Conservation (phyloP, 768 basidiomycete species). For the Mycena chlorophos region DNA sequence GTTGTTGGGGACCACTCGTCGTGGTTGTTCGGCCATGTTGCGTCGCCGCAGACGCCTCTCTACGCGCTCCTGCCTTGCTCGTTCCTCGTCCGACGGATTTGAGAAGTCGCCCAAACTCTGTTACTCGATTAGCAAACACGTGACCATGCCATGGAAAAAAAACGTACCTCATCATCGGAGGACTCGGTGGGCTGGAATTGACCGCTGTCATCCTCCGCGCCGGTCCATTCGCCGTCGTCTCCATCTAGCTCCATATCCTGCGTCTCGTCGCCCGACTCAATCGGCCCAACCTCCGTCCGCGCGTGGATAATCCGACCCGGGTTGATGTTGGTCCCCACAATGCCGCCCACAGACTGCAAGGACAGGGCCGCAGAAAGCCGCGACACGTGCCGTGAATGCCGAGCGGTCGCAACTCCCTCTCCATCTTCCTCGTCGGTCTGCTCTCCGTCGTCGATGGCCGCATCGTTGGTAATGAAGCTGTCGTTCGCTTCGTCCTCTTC, state of each 20-base stretch:
- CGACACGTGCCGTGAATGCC: slow-evolving; percentile 21
- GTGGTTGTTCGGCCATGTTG: slow-evolving; percentile 57
- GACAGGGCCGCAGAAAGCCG: slow-evolving; percentile 20
- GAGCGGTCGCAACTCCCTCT: slow-evolving; percentile 22
- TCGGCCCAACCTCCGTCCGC: slow-evolving; percentile 24
- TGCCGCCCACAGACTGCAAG: slow-evolving; percentile 20
- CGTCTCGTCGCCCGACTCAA: slow-evolving; percentile 29
- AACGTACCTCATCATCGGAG: slow-evolving; percentile 70
- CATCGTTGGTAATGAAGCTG: slow-evolving; percentile 28
- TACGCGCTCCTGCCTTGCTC: slow-evolving; percentile 65
- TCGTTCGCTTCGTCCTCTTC: slow-evolving; percentile 26
- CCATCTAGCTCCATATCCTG: slow-evolving; percentile 40
- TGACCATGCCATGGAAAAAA: slow-evolving; percentile 12
- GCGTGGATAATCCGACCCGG: slow-evolving; percentile 19
- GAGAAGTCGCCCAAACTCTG: slow-evolving; percentile 89
- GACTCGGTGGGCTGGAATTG: slow-evolving; percentile 37
- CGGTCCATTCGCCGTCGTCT: slow-evolving; percentile 72
- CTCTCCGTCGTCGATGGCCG: slow-evolving; percentile 32
- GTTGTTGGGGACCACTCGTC: slow-evolving; percentile 72
- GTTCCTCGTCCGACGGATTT: slow-evolving; percentile 88
- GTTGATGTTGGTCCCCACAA: slow-evolving; percentile 15
- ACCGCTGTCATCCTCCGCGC: slow-evolving; percentile 68
- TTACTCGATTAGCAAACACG: slow-evolving; percentile 18
- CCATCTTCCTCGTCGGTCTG: slow-evolving; percentile 27
- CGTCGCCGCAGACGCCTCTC: slow-evolving; percentile 61